Percentiles rank a stretch among this genome's conserved stretches.
Evolutionary conservation across 208 protist genomes (phyloP).

Genomic region (Leishmania gerbilli): DNA sequence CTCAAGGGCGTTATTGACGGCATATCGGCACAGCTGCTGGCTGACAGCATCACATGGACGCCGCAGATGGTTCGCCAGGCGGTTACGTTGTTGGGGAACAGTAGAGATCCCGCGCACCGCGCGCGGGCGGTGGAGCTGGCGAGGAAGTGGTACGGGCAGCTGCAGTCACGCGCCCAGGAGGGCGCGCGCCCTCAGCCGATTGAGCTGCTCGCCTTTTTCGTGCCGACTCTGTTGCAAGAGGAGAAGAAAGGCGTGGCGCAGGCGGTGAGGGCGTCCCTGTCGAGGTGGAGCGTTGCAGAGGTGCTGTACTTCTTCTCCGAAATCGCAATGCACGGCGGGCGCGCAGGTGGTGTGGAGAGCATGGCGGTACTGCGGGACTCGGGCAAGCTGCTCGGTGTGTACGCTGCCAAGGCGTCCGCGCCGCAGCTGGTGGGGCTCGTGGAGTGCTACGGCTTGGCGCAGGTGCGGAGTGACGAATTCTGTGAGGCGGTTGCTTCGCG

Average conservation of each 20-base stretch:
- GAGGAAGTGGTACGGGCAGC: slow-evolving; percentile 25
- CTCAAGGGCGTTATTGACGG: slow-evolving; percentile 6
- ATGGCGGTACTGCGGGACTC: slow-evolving; percentile 57
- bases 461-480: slow-evolving; percentile 77
- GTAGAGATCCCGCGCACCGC: slow-evolving; percentile 23
- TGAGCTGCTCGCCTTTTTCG: slow-evolving; percentile 31
- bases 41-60: slow-evolving; percentile 20
- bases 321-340: slow-evolving; percentile 10
- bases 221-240: slow-evolving; percentile 28
- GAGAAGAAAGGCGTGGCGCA: slow-evolving; percentile 20
- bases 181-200: slow-evolving; percentile 19
- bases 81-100: slow-evolving; percentile 2
- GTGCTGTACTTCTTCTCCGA: slow-evolving; percentile 30
- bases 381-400: slow-evolving; percentile 42
- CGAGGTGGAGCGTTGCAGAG: slow-evolving; percentile 35
- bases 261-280: slow-evolving; percentile 23
- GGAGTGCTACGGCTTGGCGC: slow-evolving; percentile 56
- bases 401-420: slow-evolving; percentile 58
- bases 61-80: slow-evolving; percentile 15
- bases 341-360: slow-evolving; percentile 24
- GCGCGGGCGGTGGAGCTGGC: slow-evolving; percentile 8
- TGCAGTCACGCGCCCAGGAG: slow-evolving; percentile 13
- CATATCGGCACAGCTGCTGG: slow-evolving; percentile 4
- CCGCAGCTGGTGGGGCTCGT: slow-evolving; percentile 65
- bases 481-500: slow-evolving; percentile 56